Conservation (phyloP, 139 green algal genomes). For the Dunaliella sp. region DNA sequence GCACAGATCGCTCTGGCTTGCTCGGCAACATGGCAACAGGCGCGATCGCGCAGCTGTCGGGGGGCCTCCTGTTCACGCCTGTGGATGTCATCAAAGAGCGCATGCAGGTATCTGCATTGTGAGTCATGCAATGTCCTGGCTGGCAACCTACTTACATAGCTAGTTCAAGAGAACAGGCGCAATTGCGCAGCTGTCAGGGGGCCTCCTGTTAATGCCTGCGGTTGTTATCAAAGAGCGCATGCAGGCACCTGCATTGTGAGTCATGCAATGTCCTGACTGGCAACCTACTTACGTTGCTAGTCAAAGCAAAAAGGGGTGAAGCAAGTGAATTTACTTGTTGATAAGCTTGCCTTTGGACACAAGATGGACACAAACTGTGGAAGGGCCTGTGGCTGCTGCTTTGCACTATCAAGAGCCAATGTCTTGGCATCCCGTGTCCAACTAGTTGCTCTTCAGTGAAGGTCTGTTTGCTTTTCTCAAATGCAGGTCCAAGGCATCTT, state of each 20-base stretch:
- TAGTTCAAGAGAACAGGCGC: slow-evolving; percentile 62
- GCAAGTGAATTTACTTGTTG: too few relatives aligned
- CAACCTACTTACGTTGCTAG: too few relatives aligned
- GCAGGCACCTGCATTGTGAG: too few relatives aligned
- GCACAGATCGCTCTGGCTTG: slow-evolving; percentile 39
- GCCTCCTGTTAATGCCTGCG: slow-evolving; percentile 83
- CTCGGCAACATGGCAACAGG: slow-evolving; percentile 63
- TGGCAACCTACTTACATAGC: too few relatives aligned
- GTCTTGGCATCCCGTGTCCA: too few relatives aligned
- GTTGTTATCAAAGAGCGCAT: slow-evolving; percentile 91
- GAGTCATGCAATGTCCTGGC: too few relatives aligned
- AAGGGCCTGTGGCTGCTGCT: too few relatives aligned
- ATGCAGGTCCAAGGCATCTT: slow-evolving; percentile 44
- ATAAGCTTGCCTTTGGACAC: too few relatives aligned
- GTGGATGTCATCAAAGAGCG: slow-evolving; percentile 91
- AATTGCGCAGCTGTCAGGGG: slow-evolving; percentile 67
- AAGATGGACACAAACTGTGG: too few relatives aligned
- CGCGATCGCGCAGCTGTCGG: slow-evolving; percentile 63
- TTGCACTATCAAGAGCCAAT: too few relatives aligned
- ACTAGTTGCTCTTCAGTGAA: too few relatives aligned
- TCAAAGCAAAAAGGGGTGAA: slow-evolving; percentile 67
- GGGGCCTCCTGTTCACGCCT: slow-evolving; percentile 82
- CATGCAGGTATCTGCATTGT: slow-evolving; percentile 78
- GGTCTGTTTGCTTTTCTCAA: not conserved
- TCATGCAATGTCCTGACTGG: too few relatives aligned